Evolutionary conservation across 1,284 basidiomycete genomes (phyloP), one percentile per base, ranked within the genome.

Genomic region (Entoloma clypeatum): DNA sequence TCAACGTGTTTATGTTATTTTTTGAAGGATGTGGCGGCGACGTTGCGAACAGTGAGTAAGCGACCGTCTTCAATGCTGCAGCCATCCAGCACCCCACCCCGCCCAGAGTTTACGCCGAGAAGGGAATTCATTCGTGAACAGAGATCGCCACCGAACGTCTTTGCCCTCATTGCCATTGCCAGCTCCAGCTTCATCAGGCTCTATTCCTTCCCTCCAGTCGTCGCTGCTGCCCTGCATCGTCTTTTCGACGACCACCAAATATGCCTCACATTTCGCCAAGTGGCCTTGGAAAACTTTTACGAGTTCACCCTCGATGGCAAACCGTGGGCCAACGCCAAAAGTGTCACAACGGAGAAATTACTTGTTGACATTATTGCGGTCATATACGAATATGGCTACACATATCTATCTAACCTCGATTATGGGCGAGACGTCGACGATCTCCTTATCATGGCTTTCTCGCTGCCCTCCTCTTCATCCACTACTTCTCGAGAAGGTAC

Each of bases 361-460:
- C 65, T 88, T 33, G 61, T 87, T 44, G 75, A 82, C 50, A 74
- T 88, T 41, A 59, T 88, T 40, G 61, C 73, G 29, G 64, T 79
- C 49, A 65, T 88, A 31, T 77, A 81, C 53, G 72, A 74, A 42
- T 73, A 74, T 57, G 79, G 79, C 30, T 84, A 77, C 53, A 63
- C 64, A 19, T 81, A 79, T 52, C 63, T 86, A 11, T 84, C 83
- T 14, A 74, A 73, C 25, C 69, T 88, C 49, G 84, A 87, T 60
- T 88, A 87, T 57, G 86, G 84, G 14, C 71, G 81, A 41, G 86
- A 88, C 60, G 69, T 66, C 37, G 84, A 86, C 52, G 85, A 88
- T 60, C 74, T 79, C 32, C 56, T 87, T 13, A 75, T 76, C 34
- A 72, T 87, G 54, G 71, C 79, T 14, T 86, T 88, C 60, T 81